A percentile compares a stretch with the other conserved stretches of the same genome.
Conservation (phyloP, 192 early-diverging fungal genomes). For the Coemansia sp. region DNA sequence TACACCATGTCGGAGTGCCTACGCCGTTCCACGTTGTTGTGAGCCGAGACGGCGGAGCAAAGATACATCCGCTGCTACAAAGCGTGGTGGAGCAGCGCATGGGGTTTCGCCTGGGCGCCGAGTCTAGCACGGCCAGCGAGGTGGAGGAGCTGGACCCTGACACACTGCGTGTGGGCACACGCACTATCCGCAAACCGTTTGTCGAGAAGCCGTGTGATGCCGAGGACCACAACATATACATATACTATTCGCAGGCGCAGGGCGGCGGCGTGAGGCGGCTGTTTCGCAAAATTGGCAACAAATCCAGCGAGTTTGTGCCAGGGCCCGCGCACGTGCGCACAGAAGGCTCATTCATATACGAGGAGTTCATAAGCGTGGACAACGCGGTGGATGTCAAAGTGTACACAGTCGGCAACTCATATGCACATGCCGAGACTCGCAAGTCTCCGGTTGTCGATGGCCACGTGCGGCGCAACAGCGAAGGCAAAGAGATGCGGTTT, state of each 20-base stretch:
- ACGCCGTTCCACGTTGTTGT: slow-evolving; percentile 77
- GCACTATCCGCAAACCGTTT: slow-evolving; percentile 84
- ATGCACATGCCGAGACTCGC: slow-evolving; percentile 92
- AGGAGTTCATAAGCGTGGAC: slow-evolving; percentile 91
- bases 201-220: slow-evolving; percentile 96
- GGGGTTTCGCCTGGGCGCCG: slow-evolving; percentile 49
- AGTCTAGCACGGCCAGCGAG: slow-evolving; percentile 8
- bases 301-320: slow-evolving; percentile 85
- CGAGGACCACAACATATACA: slow-evolving; percentile 96
- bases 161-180: slow-evolving; percentile 66
- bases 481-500: slow-evolving; percentile 97
- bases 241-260: slow-evolving; percentile 78
- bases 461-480: slow-evolving; percentile 88
- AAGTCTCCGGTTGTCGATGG: slow-evolving; percentile 98
- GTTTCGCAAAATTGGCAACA: slow-evolving; percentile 91
- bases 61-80: slow-evolving; percentile 54
- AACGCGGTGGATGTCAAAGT: slow-evolving; percentile 97
- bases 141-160: slow-evolving; percentile 59
- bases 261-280: slow-evolving; percentile 81
- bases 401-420: slow-evolving; percentile 88
- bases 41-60: slow-evolving; percentile 66
- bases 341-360: slow-evolving; percentile 88
- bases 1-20: slow-evolving; percentile 75
- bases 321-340: slow-evolving; percentile 63
- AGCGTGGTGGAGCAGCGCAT: slow-evolving; percentile 56